Conservation (phyloP, 1,284 basidiomycete species). For the Austroboletus novae-zelandiae region DNA sequence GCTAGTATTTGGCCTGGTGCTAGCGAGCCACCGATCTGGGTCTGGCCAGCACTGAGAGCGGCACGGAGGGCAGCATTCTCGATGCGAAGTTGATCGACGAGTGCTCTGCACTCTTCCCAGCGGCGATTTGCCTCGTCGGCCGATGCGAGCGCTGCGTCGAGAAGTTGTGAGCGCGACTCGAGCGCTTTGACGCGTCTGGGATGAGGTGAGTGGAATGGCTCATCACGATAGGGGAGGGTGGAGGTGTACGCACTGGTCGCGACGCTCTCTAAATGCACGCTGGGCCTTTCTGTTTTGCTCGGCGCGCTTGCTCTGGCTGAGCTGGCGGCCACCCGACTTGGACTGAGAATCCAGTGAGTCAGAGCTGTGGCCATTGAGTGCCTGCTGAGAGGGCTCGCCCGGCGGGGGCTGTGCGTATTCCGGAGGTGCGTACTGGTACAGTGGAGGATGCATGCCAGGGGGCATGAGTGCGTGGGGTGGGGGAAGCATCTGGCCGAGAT, state of each 20-base stretch:
- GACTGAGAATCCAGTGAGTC: not conserved
- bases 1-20: slow-evolving; percentile 29
- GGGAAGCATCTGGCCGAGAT: slow-evolving; percentile 47
- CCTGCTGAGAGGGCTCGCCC: slow-evolving; percentile 31
- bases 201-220: slow-evolving; percentile 14
- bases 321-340: slow-evolving; percentile 42
- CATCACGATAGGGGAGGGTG: slow-evolving; percentile 1
- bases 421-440: slow-evolving; percentile 36
- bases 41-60: slow-evolving; percentile 38
- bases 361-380: slow-evolving; percentile 24
- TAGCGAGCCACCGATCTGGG: slow-evolving; percentile 33
- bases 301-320: slow-evolving; percentile 77
- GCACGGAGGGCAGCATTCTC: slow-evolving; percentile 68
- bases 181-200: slow-evolving; percentile 77
- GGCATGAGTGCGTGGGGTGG: slow-evolving; percentile 52
- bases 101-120: slow-evolving; percentile 80
- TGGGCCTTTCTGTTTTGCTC: slow-evolving; percentile 87
- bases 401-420: slow-evolving; percentile 31
- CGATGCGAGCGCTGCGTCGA: slow-evolving; percentile 77
- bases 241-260: slow-evolving; percentile 64
- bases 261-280: slow-evolving; percentile 77
- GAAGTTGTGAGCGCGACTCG: slow-evolving; percentile 75
- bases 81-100: slow-evolving; percentile 77
- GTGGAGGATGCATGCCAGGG: slow-evolving; percentile 35
- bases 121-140: slow-evolving; percentile 82